Base-by-base conservation (phyloP, 2,329 filamentous ascomycete species). In the Sporothrix schenckii region DNA sequence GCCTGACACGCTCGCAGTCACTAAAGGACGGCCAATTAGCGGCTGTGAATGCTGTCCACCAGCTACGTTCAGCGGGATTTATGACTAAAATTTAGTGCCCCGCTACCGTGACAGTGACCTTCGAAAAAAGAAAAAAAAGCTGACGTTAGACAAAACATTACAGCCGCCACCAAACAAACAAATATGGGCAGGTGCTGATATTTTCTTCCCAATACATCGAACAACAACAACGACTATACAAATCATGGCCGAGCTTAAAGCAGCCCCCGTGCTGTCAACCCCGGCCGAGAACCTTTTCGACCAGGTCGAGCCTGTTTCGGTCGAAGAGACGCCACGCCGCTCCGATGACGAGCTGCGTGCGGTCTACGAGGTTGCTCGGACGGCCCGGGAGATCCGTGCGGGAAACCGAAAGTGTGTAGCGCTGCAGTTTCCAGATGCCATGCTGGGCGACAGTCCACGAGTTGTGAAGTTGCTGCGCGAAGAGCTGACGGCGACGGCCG, bases 371-470 rank as follows among this genome's bases (percentile, higher is more conserved):
- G 90, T 97, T 74, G 85, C 87, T 71, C 87, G 92, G 70, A 97
- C 95, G 0, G 86, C 93, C 65, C 80, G 82, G 49, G 92, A 97
- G 79, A 91, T 99, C 61, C 83, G 84, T n/a, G 80, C 84, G 5
- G 91, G 88, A 56, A 85, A 85, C 78, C 97, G 92, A 87, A 86
- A 82, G 73, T 87, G 91, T 66, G 87, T 99, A 44, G 95, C 93
- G 0, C 82, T 99, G n/a, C 95, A 99, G 78, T 98, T 99, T 75
- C 94, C 95, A 0, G 95, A 99, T 80, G 86, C 90, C 39, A 97
- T 98, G 92, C 86, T 99, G 0, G 84, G 87, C 0, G 93, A 99
- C 83, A 92, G 92, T 10, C 91, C 93, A 5, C 86, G 91, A 70
- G 92, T 97, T 0, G 93, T 91, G 70, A 88, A 90, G 69, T 82